These are phyloP conservation scores for Penicillium sp. DNA, from an alignment of 2,329 filamentous ascomycete species.

Conservation along the genomic window DNA sequence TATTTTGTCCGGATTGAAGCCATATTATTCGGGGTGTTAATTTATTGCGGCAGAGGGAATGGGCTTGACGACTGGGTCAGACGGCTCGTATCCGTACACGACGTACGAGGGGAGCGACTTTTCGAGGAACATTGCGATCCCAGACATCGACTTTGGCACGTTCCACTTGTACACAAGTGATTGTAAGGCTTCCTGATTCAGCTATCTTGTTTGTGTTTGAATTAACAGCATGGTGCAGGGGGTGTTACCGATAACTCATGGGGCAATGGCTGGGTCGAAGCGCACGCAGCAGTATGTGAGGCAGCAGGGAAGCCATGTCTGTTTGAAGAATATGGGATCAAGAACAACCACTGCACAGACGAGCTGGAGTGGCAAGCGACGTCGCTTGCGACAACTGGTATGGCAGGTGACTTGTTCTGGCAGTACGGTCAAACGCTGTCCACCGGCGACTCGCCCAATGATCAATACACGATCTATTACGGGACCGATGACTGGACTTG, in stretches of 20 bases:
- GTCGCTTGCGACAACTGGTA: slow-evolving; percentile 36
- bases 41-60: slow-evolving; percentile 56
- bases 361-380: slow-evolving; percentile 44
- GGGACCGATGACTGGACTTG: slow-evolving; percentile 36
- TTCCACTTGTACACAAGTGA: slow-evolving; percentile 58
- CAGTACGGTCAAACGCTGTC: slow-evolving; percentile 41
- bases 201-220: too few species aligned
- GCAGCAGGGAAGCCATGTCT: slow-evolving; percentile 47
- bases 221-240: slow-evolving; percentile 12
- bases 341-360: slow-evolving; percentile 32
- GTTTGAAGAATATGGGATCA: slow-evolving; percentile 48
- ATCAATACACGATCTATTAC: slow-evolving; percentile 40
- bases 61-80: slow-evolving; percentile 51
- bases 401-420: slow-evolving; percentile 47
- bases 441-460: slow-evolving; percentile 34
- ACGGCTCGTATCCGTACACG: slow-evolving; percentile 59
- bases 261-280: slow-evolving; percentile 54
- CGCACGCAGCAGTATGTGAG: slow-evolving; percentile 48
- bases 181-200: slow-evolving; percentile 49
- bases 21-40: not conserved
- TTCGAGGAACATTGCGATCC: slow-evolving; percentile 37
- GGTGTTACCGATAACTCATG: slow-evolving; percentile 45
- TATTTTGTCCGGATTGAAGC: too few species aligned
- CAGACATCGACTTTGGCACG: slow-evolving; percentile 61
- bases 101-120: slow-evolving; percentile 59